These are phyloP conservation scores for Rhizophora apiculata DNA, from an alignment of 345 rosid species.

Conservation along the genomic window DNA sequence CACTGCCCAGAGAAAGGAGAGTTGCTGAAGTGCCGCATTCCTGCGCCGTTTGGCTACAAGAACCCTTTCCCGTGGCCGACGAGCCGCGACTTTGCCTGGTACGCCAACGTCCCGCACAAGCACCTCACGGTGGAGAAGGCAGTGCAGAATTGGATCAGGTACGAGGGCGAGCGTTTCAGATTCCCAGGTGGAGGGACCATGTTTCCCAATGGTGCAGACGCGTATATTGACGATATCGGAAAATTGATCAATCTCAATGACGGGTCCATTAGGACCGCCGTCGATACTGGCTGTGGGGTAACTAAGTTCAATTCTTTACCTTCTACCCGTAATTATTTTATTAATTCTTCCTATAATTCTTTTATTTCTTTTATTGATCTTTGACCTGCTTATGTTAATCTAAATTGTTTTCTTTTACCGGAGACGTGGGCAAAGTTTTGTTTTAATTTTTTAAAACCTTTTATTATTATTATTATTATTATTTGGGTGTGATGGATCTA, in stretches of 20 bases:
- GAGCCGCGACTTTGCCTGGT: constrained; percentile 47
- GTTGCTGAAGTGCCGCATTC: constrained; percentile 24
- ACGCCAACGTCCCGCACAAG: constrained; percentile 48
- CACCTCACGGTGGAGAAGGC: constrained; percentile 57
- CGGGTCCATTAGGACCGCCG: constrained; percentile 31
- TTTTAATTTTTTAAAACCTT: too few relatives aligned
- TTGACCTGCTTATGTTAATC: too few relatives aligned
- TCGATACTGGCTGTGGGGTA: constrained; percentile 37
- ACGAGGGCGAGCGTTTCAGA: constrained; percentile 38
- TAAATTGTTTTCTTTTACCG: too few relatives aligned
- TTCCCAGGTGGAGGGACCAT: constrained; percentile 59
- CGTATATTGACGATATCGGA: constrained; percentile 37
- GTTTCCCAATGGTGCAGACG: constrained; percentile 53
- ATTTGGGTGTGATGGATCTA: too few relatives aligned
- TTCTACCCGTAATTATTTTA: not conserved
- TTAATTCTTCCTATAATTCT: not conserved
- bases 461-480: too few relatives aligned
- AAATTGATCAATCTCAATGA: constrained; percentile 25
- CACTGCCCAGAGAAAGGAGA: constrained; percentile 34
- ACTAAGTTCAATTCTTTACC: not conserved
- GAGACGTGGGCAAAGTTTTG: too few relatives aligned
- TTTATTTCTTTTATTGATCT: not conserved
- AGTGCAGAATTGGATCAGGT: constrained; percentile 52
- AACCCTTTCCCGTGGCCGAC: constrained; percentile 44
- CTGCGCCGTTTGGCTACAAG: constrained; percentile 32